Conservation (phyloP, 192 early-diverging fungal species). For the Umbelopsis sp. region DNA sequence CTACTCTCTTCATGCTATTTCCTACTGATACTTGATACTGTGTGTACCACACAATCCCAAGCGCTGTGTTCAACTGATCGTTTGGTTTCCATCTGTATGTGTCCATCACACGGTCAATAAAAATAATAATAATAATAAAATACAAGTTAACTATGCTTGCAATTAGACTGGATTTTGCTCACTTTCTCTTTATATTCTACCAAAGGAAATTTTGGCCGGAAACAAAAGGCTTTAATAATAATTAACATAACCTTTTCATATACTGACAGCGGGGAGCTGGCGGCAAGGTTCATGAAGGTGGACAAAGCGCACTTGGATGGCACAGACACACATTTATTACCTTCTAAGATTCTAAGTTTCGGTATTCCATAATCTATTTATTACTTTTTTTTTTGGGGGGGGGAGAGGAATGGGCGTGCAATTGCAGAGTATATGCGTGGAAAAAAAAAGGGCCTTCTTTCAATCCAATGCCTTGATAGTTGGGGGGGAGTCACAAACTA, state of each 20-base stretch:
- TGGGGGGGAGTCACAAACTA: background rate
- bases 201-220: background rate
- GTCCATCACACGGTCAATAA: background rate
- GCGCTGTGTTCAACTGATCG: background rate
- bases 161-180: background rate
- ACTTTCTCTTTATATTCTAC: background rate
- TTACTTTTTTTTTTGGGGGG: background rate
- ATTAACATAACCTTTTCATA: background rate
- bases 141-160: background rate
- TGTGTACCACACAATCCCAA: no score
- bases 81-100: background rate
- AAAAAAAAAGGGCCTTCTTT: background rate
- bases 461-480: background rate
- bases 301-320: conserved; percentile 11
- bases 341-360: background rate
- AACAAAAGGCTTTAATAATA: background rate
- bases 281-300: conserved; percentile 1
- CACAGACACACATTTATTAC: conserved; percentile 4
- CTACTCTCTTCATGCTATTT: no score
- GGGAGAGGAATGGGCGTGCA: background rate
- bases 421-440: background rate
- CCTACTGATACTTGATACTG: no score
- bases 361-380: background rate
- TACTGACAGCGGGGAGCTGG: conserved; percentile 2
- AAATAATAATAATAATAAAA: no score